Base-by-base conservation (phyloP, 345 rosid species). In the Ricinus communis region DNA sequence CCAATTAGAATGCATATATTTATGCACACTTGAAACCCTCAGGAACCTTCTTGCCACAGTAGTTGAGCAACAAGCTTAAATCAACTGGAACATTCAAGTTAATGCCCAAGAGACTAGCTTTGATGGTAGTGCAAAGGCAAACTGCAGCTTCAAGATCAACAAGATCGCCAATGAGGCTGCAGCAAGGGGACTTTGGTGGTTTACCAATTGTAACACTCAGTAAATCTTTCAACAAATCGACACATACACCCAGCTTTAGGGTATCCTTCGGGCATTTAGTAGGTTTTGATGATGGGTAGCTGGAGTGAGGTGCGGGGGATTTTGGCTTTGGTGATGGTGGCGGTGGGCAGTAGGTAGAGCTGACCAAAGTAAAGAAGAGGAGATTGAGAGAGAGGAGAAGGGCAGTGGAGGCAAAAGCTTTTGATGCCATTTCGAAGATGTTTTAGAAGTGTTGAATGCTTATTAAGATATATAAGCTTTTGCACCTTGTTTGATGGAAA, bases 61-160 rank as follows among this genome's bases (percentile, higher is more conserved):
- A n/a, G n/a, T n/a, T n/a, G n/a, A n/a, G n/a, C n/a, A n/a, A n/a
- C n/a, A n/a, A n/a, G 67, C 81, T 82, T 53, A 87, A 79, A 11
- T 88, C 73, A 62, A 90, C 68, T 5, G 96, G 88, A 72, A 88
- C 45, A 45, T 86, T 79, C 47, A 88, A 73, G 76, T 86, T 77
- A 73, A 81, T 78, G 6, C 93, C 89, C 24, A 84, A 71, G 38
- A 88, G 41, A 46, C 73, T 82, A 65, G 89, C 91, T 31, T 75
- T 87, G 31, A 90, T 77, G 43, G 85, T 87, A 14, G 89, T 85
- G 78, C 93, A 86, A 22, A 90, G 89, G 79, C 91, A 90, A 43
- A 81, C 74, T 1, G 96, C 89, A 5, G 91, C 96, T 25, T 90
- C 93, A 9, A 85, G 80, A 74, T 86, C 85, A 62, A 21, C 88